phyloP scores from a whole-genome alignment of 768 basidiomycete species.

The Podaxis sp. region DNA sequence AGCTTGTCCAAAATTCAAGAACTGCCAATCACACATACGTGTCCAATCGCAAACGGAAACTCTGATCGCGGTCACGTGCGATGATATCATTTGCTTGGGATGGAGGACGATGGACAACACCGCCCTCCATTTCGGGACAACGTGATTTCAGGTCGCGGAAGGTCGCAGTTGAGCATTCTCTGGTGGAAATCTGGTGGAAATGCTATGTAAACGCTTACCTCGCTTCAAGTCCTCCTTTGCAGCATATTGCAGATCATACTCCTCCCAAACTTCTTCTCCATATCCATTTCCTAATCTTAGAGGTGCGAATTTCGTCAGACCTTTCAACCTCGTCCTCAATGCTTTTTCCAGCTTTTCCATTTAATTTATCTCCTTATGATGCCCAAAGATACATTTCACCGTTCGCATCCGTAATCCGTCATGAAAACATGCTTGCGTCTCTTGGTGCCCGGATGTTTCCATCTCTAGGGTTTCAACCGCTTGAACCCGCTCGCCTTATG shows the following conservation, averaged over 20 bases:
- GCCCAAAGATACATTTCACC: slow-evolving; percentile 40
- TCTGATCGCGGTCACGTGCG: not conserved
- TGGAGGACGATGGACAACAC: not conserved
- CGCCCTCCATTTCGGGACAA: not conserved
- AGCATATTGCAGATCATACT: not conserved
- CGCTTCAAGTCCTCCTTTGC: not conserved
- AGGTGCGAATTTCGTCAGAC: slow-evolving; percentile 25
- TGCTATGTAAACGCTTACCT: slow-evolving; percentile 14
- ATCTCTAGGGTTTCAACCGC: slow-evolving; percentile 32
- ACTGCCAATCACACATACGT: slow-evolving; percentile 25
- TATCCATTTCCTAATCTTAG: slow-evolving; percentile 35
- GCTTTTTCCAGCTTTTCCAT: slow-evolving; percentile 45
- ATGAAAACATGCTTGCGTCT: slow-evolving; percentile 25
- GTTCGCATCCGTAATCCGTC: slow-evolving; percentile 25
- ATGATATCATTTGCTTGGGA: not conserved
- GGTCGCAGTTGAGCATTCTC: not conserved
- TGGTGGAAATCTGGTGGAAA: slow-evolving; percentile 2
- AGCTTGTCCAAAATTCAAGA: slow-evolving; percentile 6
- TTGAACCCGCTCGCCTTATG: slow-evolving; percentile 44
- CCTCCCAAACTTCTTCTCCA: slow-evolving; percentile 14
- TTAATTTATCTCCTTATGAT: slow-evolving; percentile 42
- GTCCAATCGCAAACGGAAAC: slow-evolving; percentile 17
- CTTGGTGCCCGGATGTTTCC: slow-evolving; percentile 36
- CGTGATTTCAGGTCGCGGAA: not conserved
- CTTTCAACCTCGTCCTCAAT: not conserved